Evolutionary conservation across 108 stramenopile genomes (phyloP), one percentile per base, ranked within the genome.

Genomic region (Phaeodactylum tricornutum): DNA sequence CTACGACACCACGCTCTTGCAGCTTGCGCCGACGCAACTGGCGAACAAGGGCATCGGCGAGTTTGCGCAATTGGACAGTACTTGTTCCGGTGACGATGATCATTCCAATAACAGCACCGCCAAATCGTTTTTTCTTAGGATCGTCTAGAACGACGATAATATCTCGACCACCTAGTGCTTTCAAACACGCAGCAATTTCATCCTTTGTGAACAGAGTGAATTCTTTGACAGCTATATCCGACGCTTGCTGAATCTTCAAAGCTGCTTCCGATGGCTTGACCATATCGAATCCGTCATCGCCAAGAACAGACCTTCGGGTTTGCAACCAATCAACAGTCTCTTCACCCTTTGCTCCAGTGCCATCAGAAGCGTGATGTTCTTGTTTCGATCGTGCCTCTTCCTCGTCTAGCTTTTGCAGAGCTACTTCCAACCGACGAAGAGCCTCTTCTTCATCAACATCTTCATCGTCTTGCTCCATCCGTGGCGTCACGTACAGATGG

Each of bases 1-100:
- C 81, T 1, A 68, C 53, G 0, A 85, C 73, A 19, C 83, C 90
- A 11, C 64, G 32, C 26, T 81, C 75, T 12, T 73, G 55, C 57
- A 92, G 53, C 22, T 73, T 59, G 6, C 90, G 66, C 27, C 53
- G 61, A 29, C 79, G 79, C 29, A 92, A 53, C 51, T 85, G 77
- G 15, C 68, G 66, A 16, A 83, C 80, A 34, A 92, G 51, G 0
- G 70, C 50, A 12, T 81, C 72, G 12, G 76, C 62, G 44, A 92
- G 15, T 7, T 72, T 51, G 2, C 67, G 59, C 22, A 87, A 48
- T 34, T 82, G 73, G 16, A 61, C 63, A 19, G 57, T 34, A 33
- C 52, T 67, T 30, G 62, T 33, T 8, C 60, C 79, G 1, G 72
- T 79, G 17, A 55, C 68, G 8, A 79, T 45, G 47, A 76, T 64